Evolutionary conservation across 495 filamentous ascomycete species (phyloP), one percentile per base, ranked within the genome.

Genomic region (Neurospora sp.): DNA sequence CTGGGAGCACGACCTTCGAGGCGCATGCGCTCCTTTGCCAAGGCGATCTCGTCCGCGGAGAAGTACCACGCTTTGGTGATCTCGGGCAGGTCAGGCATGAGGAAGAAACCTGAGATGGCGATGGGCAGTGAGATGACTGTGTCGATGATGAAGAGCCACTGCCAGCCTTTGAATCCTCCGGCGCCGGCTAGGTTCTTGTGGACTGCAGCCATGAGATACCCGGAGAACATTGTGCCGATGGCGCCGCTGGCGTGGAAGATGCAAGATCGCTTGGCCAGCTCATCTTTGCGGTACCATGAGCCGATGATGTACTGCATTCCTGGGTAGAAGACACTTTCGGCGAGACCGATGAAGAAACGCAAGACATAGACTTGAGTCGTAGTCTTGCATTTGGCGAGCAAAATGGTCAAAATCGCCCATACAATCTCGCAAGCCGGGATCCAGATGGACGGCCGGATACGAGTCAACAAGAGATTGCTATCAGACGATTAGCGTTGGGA

Each of bases 41-140:
- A 69, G 9, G 53, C 76, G 68, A 83, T 78, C 69, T 83, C 82
- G 27, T 82, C 81, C 38, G 76, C 73, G 0, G 72, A 79, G 37
- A 86, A 85, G 74, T 78, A 84, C 83, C 86, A 89, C 12, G 87
- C 86, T 37, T 78, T 84, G 7, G 87, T 86, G 40, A 87, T 90
- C 71, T 88, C 84, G 0, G 88, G 89, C 0, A 89, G 84, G 71
- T 90, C 88, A 1, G 89, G 89, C 35, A 90, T 82, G 40, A 90
- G 73, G 68, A 90, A 86, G 78, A 87, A 91, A 2, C 88, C 87
- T 7, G 82, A 82, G 12, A 91, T 84, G 69, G 82, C 80, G 17
- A 86, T 79, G 4, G 85, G 84, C 10, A 86, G 74, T 1, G 80
- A 82, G 61, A 86, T 83, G 27, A 80, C 76, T 22, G 82, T 82